phyloP scores from a whole-genome alignment of 805 yeast genomes.

The Sugiyamaella mastotermitis region DNA sequence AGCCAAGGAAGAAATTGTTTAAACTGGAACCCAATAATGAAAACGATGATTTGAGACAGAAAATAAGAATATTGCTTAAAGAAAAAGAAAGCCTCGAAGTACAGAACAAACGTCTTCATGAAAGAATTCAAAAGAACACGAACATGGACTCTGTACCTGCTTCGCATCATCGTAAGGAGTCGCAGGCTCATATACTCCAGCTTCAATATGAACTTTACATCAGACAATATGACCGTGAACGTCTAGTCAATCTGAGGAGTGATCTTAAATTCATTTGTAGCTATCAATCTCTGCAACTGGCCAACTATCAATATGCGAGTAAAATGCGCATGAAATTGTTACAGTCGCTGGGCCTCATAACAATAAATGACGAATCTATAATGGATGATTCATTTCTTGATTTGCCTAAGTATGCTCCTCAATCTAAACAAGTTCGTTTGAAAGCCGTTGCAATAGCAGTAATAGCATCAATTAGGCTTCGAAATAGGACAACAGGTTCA shows the following conservation, averaged over 20 bases:
- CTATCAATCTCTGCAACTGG: constrained; percentile 7
- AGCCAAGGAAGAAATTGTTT: no score
- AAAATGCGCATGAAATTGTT: constrained; percentile 6
- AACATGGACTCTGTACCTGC: no score
- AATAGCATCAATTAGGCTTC: constrained; percentile 5
- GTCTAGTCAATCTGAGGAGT: constrained; percentile 2
- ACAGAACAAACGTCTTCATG: no score
- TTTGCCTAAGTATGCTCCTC: not conserved
- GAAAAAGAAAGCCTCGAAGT: no score
- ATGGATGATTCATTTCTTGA: constrained; percentile 1
- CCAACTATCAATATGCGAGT: constrained; percentile 5
- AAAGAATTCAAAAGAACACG: no score
- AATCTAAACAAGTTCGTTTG: not conserved
- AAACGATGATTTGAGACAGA: no score
- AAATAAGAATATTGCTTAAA: no score
- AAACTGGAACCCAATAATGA: no score
- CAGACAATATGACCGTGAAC: constrained; percentile 8
- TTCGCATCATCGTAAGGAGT: no score
- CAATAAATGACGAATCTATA: constrained; percentile 6
- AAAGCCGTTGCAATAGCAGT: constrained; percentile 8
- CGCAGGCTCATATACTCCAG: not conserved
- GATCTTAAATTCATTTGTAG: constrained; percentile 9
- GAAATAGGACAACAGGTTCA: constrained; percentile 2
- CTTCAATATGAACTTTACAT: constrained; percentile 1
- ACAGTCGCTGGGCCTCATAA: constrained; percentile 4